phyloP scores from a whole-genome alignment of 1,284 basidiomycete species.

The Porphyrellus sp. region DNA sequence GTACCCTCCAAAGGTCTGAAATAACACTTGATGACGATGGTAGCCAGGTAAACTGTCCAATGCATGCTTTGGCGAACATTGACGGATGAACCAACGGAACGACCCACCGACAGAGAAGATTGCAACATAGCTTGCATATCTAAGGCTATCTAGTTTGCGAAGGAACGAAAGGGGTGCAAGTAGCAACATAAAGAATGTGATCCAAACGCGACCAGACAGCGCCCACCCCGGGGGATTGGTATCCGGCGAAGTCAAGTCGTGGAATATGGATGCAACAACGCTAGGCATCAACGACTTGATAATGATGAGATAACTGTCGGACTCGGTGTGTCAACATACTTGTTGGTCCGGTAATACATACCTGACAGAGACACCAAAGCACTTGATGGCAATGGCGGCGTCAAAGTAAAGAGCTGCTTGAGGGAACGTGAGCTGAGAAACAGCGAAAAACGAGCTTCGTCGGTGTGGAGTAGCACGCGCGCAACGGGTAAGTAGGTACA shows the following conservation, averaged over 20 bases:
- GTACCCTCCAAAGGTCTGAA: conserved; percentile 66
- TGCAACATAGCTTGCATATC: conserved; percentile 84
- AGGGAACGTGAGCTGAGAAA: conserved; percentile 85
- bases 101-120: conserved; percentile 78
- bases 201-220: conserved; percentile 80
- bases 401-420: conserved; percentile 84
- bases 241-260: conserved; percentile 64
- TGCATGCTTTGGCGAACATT: conserved; percentile 6
- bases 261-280: conserved; percentile 83
- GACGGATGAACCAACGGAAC: not conserved
- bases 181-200: conserved; percentile 77
- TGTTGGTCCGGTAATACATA: conserved; percentile 37
- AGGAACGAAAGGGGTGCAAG: conserved; percentile 89
- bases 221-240: conserved; percentile 70
- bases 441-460: conserved; percentile 83
- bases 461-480: conserved; percentile 77
- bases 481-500: conserved; percentile 87
- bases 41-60: conserved; percentile 62
- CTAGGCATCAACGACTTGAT: conserved; percentile 94
- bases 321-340: not conserved
- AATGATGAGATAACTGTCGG: conserved; percentile 81
- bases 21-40: conserved; percentile 73
- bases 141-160: conserved; percentile 75
- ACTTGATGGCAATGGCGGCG: conserved; percentile 93
- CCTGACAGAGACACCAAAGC: conserved; percentile 95